Evolutionary conservation across 768 basidiomycete genomes (phyloP).

Genomic region (Lyophyllum decastes): DNA sequence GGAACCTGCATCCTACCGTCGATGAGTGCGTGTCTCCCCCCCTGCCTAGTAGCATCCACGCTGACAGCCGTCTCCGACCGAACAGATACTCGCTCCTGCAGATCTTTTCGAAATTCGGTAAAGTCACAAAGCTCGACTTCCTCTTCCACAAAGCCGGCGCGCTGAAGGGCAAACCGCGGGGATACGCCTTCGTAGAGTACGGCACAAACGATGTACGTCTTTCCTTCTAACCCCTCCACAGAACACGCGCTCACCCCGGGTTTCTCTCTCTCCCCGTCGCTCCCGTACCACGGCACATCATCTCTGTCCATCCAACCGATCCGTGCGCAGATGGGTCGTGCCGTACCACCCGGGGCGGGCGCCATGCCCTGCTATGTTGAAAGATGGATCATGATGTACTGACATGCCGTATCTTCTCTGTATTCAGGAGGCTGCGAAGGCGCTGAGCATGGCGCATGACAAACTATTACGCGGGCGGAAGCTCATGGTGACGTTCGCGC

Average conservation of each 20-base stretch:
- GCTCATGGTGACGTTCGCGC: slow-evolving; percentile 88
- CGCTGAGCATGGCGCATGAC: slow-evolving; percentile 71
- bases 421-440: slow-evolving; percentile 91
- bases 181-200: slow-evolving; percentile 95
- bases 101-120: slow-evolving; percentile 89
- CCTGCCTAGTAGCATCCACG: not conserved
- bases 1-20: slow-evolving; percentile 83
- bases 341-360: slow-evolving; percentile 21
- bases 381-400: slow-evolving; percentile 11
- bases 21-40: slow-evolving; percentile 62
- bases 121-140: slow-evolving; percentile 90
- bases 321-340: slow-evolving; percentile 11
- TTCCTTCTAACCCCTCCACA: slow-evolving; percentile 12
- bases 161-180: slow-evolving; percentile 88
- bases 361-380: not conserved
- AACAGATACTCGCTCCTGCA: slow-evolving; percentile 84
- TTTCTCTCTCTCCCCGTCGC: slow-evolving; percentile 28
- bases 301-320: not conserved
- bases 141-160: slow-evolving; percentile 93
- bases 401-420: slow-evolving; percentile 5
- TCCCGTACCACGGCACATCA: slow-evolving; percentile 3
- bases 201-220: slow-evolving; percentile 73
- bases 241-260: slow-evolving; percentile 49
- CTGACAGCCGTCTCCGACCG: not conserved
- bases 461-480: slow-evolving; percentile 86